Conservation (phyloP, 345 rosid species). For the Brassica napus region DNA sequence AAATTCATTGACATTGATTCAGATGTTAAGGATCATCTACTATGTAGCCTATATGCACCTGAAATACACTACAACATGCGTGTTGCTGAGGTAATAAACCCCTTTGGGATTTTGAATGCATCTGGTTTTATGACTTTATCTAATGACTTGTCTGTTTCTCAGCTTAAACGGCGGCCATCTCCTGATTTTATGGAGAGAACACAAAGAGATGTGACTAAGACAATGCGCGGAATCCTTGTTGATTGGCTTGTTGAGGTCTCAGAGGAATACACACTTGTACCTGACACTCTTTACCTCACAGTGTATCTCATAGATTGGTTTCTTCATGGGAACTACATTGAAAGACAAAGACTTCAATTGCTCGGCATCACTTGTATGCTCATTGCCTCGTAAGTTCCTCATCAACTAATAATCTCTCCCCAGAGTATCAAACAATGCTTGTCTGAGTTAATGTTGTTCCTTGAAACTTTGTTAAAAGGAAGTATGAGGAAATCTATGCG, state of each 20-base stretch:
- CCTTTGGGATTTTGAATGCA: neutral
- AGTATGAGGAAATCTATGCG: constrained; percentile 88
- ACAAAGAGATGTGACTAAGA: constrained; percentile 75
- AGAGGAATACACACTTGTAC: constrained; percentile 82
- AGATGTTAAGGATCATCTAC: constrained; percentile 60
- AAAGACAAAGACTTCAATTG: constrained; percentile 77
- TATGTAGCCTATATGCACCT: constrained; percentile 75
- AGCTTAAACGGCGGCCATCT: constrained; percentile 69
- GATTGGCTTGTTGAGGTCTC: constrained; percentile 99
- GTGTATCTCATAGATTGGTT: constrained; percentile 81
- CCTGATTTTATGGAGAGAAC: constrained; percentile 65
- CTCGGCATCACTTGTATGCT: constrained; percentile 97
- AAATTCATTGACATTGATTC: constrained; percentile 64
- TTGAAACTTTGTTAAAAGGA: constrained; percentile 46
- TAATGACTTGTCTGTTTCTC: constrained; percentile 28
- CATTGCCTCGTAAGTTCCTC: constrained; percentile 94
- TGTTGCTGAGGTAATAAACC: constrained; percentile 69
- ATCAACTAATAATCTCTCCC: too few species aligned
- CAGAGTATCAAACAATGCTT: too few species aligned
- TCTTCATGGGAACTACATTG: constrained; percentile 67
- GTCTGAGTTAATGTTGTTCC: too few species aligned
- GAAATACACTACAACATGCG: constrained; percentile 69
- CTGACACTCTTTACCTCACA: constrained; percentile 86
- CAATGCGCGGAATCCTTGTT: constrained; percentile 85
- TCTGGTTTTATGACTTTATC: neutral